Evolutionary conservation across 176 grass and related monocot genomes (phyloP), one percentile per base, ranked within the genome.

Genomic region (Ensete glaucum): DNA sequence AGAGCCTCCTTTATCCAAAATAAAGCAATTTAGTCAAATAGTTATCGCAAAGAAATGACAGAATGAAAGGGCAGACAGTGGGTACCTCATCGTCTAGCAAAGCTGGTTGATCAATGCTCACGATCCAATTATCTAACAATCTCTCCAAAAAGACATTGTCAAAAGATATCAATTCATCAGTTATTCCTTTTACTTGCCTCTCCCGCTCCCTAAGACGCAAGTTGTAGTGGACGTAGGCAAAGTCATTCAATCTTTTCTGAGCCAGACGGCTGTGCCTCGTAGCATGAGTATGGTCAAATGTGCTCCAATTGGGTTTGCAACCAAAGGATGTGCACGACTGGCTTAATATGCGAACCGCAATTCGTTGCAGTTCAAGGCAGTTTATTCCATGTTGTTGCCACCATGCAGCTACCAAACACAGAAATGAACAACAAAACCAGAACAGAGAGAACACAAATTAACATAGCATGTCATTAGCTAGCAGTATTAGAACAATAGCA

Each of bases 331-430:
- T 73, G 43, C 78, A 80, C 19, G 69, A 63, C 22, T 80, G 78
- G 68, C 78, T 80, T 59, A 80, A 73, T 73, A 80, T 73, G 49
- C 57, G 69, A 80, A 80, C 51, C 10, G 78, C 69, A 20, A 80
- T 63, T 63, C 14, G 56, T 64, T 80, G 78, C 66, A 80, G 16
- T 14, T 80, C 78, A 64, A 80, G 78, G 55, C 78, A 80, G 71
- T 80, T 80, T 71, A 80, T 80, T 6, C 78, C 78, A 64, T 80
- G 78, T 64, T 80, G 78, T 80, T 73, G 78, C 80, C 80, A 82
- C 80, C 80, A 82, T 11, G 53, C 80, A 76, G 80, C 80, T 82
- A 58, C 52, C 14, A 56, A n/a, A 23, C 3, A 22, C 54, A 48
- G 8, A 54, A 54, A 54, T 17, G 64, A 34, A 67, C 11, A 15